Evolutionary conservation across 1,139 yeast species (phyloP), one percentile per base, ranked within the genome.

Genomic region (Kluyveromyces sp.): DNA sequence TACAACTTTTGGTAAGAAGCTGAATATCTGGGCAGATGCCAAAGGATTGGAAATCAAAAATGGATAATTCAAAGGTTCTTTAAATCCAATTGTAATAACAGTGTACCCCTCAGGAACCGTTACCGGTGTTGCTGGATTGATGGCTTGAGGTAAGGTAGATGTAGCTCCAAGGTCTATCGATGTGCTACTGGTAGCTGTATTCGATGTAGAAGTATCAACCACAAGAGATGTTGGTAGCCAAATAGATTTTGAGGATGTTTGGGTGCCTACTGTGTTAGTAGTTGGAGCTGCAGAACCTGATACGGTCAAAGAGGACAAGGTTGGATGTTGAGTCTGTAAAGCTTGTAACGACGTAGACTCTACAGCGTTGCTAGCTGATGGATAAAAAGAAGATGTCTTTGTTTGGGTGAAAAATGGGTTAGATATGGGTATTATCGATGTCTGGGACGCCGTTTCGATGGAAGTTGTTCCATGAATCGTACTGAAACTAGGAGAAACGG

Each of bases 1-100:
- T 52, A 83, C 69, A 7, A 75, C 77, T 27, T 60, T 60, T 29
- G 89, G 88, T 57, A 83, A 72, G 60, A 76, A 81, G 62, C 79
- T 78, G 68, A 82, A 81, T 39, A 83, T 80, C 64, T 83, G 90
- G 2, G 88, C 88, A 27, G 87, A 78, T 7, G 86, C 73, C 49
- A 81, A 66, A 1, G 85, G 72, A 60, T 79, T 77, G 48, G 70
- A 66, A 43, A 80, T 86, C 50, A 83, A 81, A 60, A 81, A 83
- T 42, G 82, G 83, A 62, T 81, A 83, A 60, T 81, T 81, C 65
- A 81, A 74, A 6, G 76, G 75, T 41, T 74, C 62, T 53, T 77
- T 77, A 67, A 83, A 81, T 7, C 89, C 89, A 60, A 83, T 67
- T 25, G 81, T 76, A 41, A 83, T 74, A 47, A 79, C 60, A 40